Conservation (phyloP, 208 protist species). For the Leishmania lainsoni region DNA sequence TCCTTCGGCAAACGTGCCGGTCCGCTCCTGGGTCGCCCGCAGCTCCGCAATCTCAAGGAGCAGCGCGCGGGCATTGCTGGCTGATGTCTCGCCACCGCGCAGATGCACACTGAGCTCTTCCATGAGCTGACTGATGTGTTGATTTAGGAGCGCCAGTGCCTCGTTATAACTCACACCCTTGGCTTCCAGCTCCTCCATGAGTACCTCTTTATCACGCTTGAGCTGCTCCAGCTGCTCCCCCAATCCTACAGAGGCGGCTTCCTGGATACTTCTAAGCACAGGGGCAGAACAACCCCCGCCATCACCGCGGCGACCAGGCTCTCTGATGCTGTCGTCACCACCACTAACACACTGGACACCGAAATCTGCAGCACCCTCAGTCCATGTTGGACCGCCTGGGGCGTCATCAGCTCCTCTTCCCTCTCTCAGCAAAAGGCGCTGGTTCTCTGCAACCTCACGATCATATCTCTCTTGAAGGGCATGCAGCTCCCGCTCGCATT, state of each 20-base stretch:
- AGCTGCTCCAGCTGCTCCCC: constrained; percentile 58
- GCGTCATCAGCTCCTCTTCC: neutral
- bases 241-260: constrained; percentile 5
- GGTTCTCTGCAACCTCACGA: constrained; percentile 3
- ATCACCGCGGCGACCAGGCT: neutral
- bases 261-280: neutral
- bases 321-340: neutral
- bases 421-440: constrained; percentile 9
- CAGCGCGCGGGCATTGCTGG: constrained; percentile 42
- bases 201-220: constrained; percentile 68
- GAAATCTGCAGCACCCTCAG: neutral
- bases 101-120: constrained; percentile 50
- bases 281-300: neutral
- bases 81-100: constrained; percentile 48
- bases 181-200: constrained; percentile 45
- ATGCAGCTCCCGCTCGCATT: constrained; percentile 43
- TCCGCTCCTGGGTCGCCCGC: constrained; percentile 23
- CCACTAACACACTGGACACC: neutral
- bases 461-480: constrained; percentile 18
- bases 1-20: neutral
- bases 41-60: constrained; percentile 52
- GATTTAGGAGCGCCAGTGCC: constrained; percentile 43
- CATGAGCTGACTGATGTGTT: constrained; percentile 52
- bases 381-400: neutral
- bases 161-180: constrained; percentile 42